Percentiles rank a stretch among this genome's conserved stretches.
Evolutionary conservation across 2,329 filamentous ascomycete genomes (phyloP).

Genomic region (Ceratocystis variospora): DNA sequence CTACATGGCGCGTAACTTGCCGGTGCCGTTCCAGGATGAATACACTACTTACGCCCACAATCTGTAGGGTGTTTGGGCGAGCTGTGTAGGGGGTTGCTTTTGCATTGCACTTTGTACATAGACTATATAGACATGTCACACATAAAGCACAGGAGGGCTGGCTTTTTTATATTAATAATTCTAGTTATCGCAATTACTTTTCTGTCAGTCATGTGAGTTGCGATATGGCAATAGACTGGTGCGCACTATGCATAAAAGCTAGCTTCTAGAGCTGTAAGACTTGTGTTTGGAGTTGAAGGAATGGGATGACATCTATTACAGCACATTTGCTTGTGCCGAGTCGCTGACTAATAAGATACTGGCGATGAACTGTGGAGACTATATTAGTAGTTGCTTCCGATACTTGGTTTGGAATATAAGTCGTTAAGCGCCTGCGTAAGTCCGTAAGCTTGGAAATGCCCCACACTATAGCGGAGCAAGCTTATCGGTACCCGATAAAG

Average conservation of each 20-base stretch:
- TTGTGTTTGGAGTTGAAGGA: background rate
- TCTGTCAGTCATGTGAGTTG: too few species aligned
- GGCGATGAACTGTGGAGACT: too few species aligned
- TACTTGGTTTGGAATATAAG: too few species aligned
- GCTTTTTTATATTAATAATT: background rate
- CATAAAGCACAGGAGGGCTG: background rate
- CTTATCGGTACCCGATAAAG: background rate
- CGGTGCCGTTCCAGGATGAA: constrained; percentile 25
- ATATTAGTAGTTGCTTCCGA: too few species aligned
- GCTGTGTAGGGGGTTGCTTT: constrained; percentile 7
- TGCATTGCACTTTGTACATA: background rate
- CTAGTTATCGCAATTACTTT: too few species aligned
- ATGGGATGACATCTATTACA: too few species aligned
- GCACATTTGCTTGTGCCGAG: too few species aligned
- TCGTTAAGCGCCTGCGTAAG: background rate
- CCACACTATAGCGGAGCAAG: too few species aligned
- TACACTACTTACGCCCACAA: background rate
- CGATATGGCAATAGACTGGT: too few species aligned
- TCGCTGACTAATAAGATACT: too few species aligned
- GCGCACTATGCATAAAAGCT: background rate
- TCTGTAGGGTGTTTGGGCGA: background rate
- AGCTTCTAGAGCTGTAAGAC: background rate
- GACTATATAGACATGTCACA: background rate
- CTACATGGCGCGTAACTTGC: constrained; percentile 35
- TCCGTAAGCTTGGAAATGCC: background rate